phyloP scores from a whole-genome alignment of 2,329 filamentous ascomycete species.

The Penicillium sp. region DNA sequence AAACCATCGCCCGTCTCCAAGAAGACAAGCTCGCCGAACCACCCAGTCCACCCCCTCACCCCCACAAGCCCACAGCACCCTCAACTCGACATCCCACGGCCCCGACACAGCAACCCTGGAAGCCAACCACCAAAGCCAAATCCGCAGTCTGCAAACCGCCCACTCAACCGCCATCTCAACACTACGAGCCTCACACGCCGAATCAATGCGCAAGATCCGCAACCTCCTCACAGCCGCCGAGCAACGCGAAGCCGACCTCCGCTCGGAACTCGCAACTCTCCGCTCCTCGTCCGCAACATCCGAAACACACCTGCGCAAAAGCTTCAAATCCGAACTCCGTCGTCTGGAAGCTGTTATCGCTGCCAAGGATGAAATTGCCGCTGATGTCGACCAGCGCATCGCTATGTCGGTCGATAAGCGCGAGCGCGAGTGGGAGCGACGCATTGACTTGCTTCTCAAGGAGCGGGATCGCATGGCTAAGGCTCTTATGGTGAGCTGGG shows the following conservation, averaged over 20 bases:
- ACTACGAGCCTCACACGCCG: constrained; percentile 37
- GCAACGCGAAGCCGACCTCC: constrained; percentile 34
- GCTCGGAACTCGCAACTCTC: constrained; percentile 31
- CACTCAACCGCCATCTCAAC: constrained; percentile 38
- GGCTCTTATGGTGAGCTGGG: constrained; percentile 41
- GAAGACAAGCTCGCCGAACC: constrained; percentile 29
- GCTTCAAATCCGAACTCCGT: constrained; percentile 34
- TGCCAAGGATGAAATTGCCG: constrained; percentile 41
- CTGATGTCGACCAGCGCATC: constrained; percentile 40
- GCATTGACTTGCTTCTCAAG: constrained; percentile 40
- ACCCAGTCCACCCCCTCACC: constrained; percentile 32
- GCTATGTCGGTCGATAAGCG: constrained; percentile 41
- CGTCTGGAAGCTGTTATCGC: constrained; percentile 36
- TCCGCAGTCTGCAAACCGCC: constrained; percentile 36
- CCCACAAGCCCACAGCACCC: constrained; percentile 17
- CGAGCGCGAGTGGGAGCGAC: constrained; percentile 43
- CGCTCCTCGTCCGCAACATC: constrained; percentile 24
- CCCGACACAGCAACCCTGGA: constrained; percentile 24
- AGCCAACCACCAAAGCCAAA: constrained; percentile 35
- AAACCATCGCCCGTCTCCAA: constrained; percentile 31
- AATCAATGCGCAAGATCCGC: constrained; percentile 37
- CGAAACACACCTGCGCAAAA: constrained; percentile 25
- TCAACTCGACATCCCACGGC: constrained; percentile 6
- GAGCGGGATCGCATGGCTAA: constrained; percentile 42
- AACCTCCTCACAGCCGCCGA: constrained; percentile 34